Base-by-base conservation (phyloP, 306 rosid species). In the Prunus dulcis region DNA sequence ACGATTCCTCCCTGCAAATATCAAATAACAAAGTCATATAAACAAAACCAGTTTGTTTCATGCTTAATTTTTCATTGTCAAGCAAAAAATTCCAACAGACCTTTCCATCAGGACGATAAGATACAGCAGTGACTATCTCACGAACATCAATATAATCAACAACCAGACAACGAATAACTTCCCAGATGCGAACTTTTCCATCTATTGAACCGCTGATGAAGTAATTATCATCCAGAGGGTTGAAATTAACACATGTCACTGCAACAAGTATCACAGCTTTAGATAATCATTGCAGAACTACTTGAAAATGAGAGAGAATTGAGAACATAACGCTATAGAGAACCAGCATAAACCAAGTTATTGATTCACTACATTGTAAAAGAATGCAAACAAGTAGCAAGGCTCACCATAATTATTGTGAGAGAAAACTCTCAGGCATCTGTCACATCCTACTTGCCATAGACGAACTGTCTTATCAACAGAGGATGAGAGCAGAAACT, bases 161-260 rank as follows among this genome's bases (percentile, higher is more conserved):
- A 81, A 93, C 97, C 80, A 86, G 89, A 72, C 98, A 88, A 17
- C 77, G 76, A 77, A 85, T 71, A 69, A 88, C 87, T 87, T 88
- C 97, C 98, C 98, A 93, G 65, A 93, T 93, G 67, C 97, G 97
- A 80, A 93, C 98, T 85, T 93, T 93, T 69, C 98, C 98, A 58
- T 93, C 98, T 61, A 93, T 91, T 47, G 98, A 93, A 64, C 98
- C 97, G 56, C 98, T 93, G 78, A 93, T 82, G 91, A 93, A 91
- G 60, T 88, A 67, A 55, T 93, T 85, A 67, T 84, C 97, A 76
- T 93, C 89, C 82, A 86, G 67, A 12, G 97, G 98, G 76, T 85
- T 87, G 87, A 93, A 93, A 79, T 91, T 68, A 55, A 93, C 89
- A 74, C 96, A 88, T 0, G 98, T 91, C 66, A 93, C 98, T 93